Evolutionary conservation across 2,329 filamentous ascomycete species (phyloP).

Genomic region (Leptographium procerum): DNA sequence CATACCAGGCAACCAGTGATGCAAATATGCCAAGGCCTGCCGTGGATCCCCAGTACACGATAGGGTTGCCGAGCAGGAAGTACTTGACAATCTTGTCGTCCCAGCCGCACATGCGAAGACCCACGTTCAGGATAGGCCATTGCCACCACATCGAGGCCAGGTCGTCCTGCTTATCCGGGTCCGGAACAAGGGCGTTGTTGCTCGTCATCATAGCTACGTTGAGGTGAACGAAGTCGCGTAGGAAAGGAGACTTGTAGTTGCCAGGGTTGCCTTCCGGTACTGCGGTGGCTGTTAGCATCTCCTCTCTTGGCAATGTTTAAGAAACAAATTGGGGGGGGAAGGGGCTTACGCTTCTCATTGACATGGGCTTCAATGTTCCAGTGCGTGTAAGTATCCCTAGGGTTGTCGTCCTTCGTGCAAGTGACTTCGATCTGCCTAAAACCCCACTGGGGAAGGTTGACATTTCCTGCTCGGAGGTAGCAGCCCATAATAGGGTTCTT

Average conservation of each 20-base stretch:
- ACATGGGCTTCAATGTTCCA: conserved; percentile 96
- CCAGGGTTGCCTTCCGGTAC: conserved; percentile 82
- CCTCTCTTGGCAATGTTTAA: neutral
- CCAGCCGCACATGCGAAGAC: conserved; percentile 98
- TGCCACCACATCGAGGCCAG: conserved; percentile 96
- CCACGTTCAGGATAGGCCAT: conserved; percentile 92
- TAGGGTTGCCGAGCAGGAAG: conserved; percentile 92
- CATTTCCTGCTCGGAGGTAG: conserved; percentile 89
- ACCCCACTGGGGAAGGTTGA: conserved; percentile 96
- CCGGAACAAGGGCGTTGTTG: conserved; percentile 94
- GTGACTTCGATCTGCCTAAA: conserved; percentile 99
- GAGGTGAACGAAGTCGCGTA: conserved; percentile 93
- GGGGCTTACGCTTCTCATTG: conserved; percentile 71
- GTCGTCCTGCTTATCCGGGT: conserved; percentile 98
- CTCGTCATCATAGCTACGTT: conserved; percentile 99
- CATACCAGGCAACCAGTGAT: conserved; percentile 68
- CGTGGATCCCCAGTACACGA: conserved; percentile 93
- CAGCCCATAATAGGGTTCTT: conserved; percentile 74
- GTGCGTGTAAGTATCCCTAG: conserved; percentile 87
- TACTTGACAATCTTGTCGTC: conserved; percentile 94
- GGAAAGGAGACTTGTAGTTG: conserved; percentile 91
- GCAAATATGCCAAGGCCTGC: conserved; percentile 63
- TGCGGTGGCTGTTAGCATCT: conserved; percentile 26
- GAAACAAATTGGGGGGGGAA: conserved; percentile 3
- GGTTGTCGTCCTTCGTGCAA: conserved; percentile 86